phyloP scores from a whole-genome alignment of 139 green algal species.

The Tetradesmus obliquus region DNA sequence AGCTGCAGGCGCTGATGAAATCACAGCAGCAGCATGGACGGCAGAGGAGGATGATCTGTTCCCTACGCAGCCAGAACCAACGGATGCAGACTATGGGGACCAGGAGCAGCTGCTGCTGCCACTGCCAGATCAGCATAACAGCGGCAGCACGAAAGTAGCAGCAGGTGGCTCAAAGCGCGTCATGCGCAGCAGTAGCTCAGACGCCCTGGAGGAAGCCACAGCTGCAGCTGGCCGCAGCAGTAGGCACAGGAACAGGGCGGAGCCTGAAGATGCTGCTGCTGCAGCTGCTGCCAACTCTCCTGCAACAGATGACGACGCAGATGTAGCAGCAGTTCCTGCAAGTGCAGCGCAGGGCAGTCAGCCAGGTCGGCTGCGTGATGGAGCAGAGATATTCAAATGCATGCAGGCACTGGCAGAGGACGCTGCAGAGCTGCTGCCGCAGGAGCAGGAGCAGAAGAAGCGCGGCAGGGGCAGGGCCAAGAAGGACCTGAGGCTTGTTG shows the following conservation, averaged over 20 bases:
- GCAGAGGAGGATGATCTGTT: not conserved
- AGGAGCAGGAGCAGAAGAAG: conserved; percentile 32
- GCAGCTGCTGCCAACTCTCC: not conserved
- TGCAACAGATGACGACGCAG: not conserved
- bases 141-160: not conserved
- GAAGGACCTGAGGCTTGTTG: conserved; percentile 35
- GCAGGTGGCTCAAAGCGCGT: not conserved
- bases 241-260: not conserved
- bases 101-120: not conserved
- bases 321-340: not conserved
- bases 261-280: not conserved
- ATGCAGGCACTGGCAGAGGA: conserved; percentile 40
- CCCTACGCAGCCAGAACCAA: conserved; percentile 5
- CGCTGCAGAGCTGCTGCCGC: conserved; percentile 37
- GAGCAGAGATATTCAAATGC: conserved; percentile 28
- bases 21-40: not conserved
- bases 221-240: not conserved
- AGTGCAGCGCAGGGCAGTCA: not conserved
- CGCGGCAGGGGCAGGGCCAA: conserved; percentile 34
- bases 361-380: not conserved
- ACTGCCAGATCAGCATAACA: not conserved
- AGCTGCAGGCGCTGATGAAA: not conserved
- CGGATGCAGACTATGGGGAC: not conserved
- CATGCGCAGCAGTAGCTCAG: not conserved
- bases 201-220: not conserved